Conservation (phyloP, 169 alveolate genomes). For the Cryptosporidium parvum region DNA sequence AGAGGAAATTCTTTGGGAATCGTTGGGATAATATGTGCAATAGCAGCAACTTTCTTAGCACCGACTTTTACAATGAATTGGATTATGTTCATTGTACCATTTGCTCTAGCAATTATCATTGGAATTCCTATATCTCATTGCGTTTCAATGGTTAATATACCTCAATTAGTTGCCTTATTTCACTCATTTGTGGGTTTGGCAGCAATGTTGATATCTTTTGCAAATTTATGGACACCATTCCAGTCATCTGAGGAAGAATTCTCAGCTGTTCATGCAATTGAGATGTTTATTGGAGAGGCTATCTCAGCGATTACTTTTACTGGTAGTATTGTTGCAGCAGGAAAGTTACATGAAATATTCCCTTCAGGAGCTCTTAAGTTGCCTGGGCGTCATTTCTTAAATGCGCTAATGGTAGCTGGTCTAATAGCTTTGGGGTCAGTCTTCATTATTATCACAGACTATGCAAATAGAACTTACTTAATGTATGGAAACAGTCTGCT, state of each 20-base stretch:
- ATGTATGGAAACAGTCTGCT: slow-evolving; percentile 79
- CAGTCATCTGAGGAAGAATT: slow-evolving; percentile 54
- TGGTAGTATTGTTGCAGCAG: slow-evolving; percentile 94
- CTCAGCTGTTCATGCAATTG: slow-evolving; percentile 79
- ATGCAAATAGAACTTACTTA: slow-evolving; percentile 71
- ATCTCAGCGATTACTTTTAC: slow-evolving; percentile 93
- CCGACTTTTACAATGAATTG: slow-evolving; percentile 75
- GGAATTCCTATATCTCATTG: slow-evolving; percentile 80
- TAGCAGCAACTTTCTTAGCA: slow-evolving; percentile 83
- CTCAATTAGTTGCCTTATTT: slow-evolving; percentile 94
- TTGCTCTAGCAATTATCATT: slow-evolving; percentile 71
- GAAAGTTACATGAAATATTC: slow-evolving; percentile 89
- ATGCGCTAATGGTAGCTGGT: slow-evolving; percentile 77
- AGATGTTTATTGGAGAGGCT: slow-evolving; percentile 86
- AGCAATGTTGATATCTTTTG: slow-evolving; percentile 90
- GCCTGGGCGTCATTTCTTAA: slow-evolving; percentile 84
- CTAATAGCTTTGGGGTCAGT: slow-evolving; percentile 79
- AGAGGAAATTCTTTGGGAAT: slow-evolving; percentile 88
- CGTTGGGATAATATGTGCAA: slow-evolving; percentile 87
- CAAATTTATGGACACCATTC: slow-evolving; percentile 80
- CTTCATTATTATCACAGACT: slow-evolving; percentile 58
- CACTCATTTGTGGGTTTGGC: slow-evolving; percentile 96
- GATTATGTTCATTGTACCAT: slow-evolving; percentile 77
- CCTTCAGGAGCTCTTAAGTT: slow-evolving; percentile 84
- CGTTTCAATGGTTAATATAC: slow-evolving; percentile 89